These are phyloP conservation scores for Cystobasidium tubakii DNA, from an alignment of 768 basidiomycete species.

Conservation along the genomic window DNA sequence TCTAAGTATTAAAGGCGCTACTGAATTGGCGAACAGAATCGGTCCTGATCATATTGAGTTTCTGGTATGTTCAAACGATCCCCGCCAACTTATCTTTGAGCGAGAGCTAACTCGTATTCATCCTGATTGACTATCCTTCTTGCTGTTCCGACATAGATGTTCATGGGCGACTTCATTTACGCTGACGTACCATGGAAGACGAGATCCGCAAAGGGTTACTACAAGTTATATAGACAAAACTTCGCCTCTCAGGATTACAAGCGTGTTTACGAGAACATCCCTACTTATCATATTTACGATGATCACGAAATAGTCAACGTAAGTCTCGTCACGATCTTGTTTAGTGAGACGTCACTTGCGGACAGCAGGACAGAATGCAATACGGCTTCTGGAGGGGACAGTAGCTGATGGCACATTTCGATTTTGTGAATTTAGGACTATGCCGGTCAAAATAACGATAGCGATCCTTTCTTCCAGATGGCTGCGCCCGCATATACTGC, in stretches of 20 bases:
- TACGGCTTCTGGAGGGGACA: too few relatives aligned
- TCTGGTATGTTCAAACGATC: constrained; percentile 54
- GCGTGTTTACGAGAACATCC: constrained; percentile 64
- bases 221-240: constrained; percentile 63
- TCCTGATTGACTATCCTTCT: too few relatives aligned
- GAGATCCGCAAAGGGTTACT: constrained; percentile 56
- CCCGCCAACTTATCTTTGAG: too few relatives aligned
- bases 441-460: constrained; percentile 57
- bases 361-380: too few relatives aligned
- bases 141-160: neutral
- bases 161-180: constrained; percentile 61
- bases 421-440: constrained; percentile 57
- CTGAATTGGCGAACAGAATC: constrained; percentile 37
- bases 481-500: constrained; percentile 59
- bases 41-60: constrained; percentile 50
- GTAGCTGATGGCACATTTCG: neutral
- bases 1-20: constrained; percentile 46
- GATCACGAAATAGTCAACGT: constrained; percentile 56
- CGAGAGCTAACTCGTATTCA: too few relatives aligned
- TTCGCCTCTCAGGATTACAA: constrained; percentile 63
- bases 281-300: constrained; percentile 54
- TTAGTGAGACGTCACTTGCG: too few relatives aligned
- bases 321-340: neutral
- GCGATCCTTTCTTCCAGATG: constrained; percentile 55
- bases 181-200: constrained; percentile 64